Evolutionary conservation across 495 filamentous ascomycete species (phyloP).

Genomic region (Podospora bellae-mahoneyi): DNA sequence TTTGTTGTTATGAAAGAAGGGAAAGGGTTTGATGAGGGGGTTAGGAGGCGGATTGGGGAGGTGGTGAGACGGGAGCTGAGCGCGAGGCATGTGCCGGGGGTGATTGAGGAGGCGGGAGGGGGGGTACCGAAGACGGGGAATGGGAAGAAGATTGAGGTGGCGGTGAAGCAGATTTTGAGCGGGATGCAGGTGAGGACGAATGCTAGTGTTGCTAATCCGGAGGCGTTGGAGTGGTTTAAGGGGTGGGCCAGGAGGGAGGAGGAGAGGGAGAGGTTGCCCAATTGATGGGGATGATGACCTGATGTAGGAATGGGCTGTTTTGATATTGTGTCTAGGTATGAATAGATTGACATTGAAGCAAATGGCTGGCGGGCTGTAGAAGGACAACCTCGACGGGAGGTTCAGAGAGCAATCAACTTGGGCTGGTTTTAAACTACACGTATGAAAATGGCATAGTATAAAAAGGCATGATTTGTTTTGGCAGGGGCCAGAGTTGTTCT

Average conservation of each 20-base stretch:
- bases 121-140: conserved; percentile 88
- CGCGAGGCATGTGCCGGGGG: conserved; percentile 77
- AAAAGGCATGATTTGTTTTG: too few relatives aligned
- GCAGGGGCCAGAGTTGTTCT: too few relatives aligned
- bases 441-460: too few relatives aligned
- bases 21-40: conserved; percentile 43
- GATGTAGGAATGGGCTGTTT: too few relatives aligned
- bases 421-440: too few relatives aligned
- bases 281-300: conserved; percentile 5
- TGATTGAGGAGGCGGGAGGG: conserved; percentile 66
- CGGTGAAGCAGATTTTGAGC: conserved; percentile 91
- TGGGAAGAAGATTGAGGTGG: conserved; percentile 92
- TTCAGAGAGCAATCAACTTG: too few relatives aligned
- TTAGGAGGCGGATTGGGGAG: conserved; percentile 58
- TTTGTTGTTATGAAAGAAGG: conserved; percentile 73
- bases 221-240: conserved; percentile 80
- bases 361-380: too few relatives aligned
- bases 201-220: conserved; percentile 80
- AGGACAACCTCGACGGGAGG: too few relatives aligned
- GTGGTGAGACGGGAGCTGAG: conserved; percentile 71
- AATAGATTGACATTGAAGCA: too few relatives aligned
- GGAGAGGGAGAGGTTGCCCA: conserved; percentile 19
- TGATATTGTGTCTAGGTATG: too few relatives aligned
- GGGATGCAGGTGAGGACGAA: conserved; percentile 80
- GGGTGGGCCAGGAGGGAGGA: conserved; percentile 55